Percentiles rank a stretch among this genome's conserved stretches.
These are phyloP conservation scores for Pythium monospermum DNA, from an alignment of 352 stramenopile species.

Conservation along the genomic window DNA sequence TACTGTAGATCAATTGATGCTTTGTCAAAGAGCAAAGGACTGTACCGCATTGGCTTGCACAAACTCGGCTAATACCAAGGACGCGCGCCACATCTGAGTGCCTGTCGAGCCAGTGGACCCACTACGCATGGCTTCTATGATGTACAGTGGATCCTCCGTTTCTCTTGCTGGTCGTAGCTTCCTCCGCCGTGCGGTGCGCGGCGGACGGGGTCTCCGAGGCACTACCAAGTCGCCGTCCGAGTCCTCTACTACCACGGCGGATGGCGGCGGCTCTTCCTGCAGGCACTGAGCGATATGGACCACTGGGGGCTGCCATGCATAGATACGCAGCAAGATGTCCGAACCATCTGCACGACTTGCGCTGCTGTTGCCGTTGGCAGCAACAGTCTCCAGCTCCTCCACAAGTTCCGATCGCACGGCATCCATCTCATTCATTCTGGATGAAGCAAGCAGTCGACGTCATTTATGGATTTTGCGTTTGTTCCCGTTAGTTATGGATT, in stretches of 20 bases:
- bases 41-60: constrained; percentile 25
- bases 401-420: constrained; percentile 4
- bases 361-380: neutral
- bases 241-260: constrained; percentile 8
- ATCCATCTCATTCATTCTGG: neutral
- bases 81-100: constrained; percentile 34
- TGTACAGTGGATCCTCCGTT: neutral
- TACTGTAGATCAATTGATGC: too few relatives aligned
- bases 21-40: too few relatives aligned
- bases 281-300: too few relatives aligned
- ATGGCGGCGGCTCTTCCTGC: too few relatives aligned
- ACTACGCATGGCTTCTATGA: neutral
- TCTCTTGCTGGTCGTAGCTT: too few relatives aligned
- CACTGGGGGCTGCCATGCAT: too few relatives aligned
- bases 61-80: constrained; percentile 52
- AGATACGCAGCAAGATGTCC: too few relatives aligned
- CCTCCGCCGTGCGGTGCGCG: too few relatives aligned
- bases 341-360: too few relatives aligned
- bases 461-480: neutral
- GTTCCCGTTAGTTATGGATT: neutral
- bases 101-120: constrained; percentile 5
- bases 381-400: neutral
- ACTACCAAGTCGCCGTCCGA: constrained; percentile 15
- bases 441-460: neutral
- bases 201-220: constrained; percentile 3